Percentiles rank a stretch among this genome's conserved stretches.
These are phyloP conservation scores for Flaveria floridana DNA, from an alignment of 140 eudicot species.

Conservation along the genomic window DNA sequence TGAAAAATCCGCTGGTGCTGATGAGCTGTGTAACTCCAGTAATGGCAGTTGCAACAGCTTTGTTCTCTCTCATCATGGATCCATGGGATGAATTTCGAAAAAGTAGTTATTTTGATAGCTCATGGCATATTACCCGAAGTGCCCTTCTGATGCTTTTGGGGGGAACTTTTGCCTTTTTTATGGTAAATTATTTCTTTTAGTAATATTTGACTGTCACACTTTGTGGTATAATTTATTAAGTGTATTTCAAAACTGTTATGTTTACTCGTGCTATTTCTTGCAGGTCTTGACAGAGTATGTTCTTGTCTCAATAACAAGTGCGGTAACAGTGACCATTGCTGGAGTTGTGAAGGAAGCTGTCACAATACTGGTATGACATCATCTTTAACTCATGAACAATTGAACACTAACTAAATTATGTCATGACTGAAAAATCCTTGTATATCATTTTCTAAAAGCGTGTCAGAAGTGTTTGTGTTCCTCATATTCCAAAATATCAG, in stretches of 20 bases:
- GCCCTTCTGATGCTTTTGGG: slow-evolving; percentile 88
- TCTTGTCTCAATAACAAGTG: slow-evolving; percentile 90
- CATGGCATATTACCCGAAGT: slow-evolving; percentile 69
- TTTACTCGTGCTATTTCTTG: slow-evolving; percentile 25
- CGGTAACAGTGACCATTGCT: slow-evolving; percentile 91
- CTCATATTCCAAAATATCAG: not conserved
- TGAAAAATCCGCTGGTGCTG: slow-evolving; percentile 74
- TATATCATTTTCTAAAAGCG: not conserved
- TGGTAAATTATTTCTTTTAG: slow-evolving; percentile 46
- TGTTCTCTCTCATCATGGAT: slow-evolving; percentile 70
- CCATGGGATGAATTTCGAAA: slow-evolving; percentile 78
- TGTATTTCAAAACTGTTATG: not conserved
- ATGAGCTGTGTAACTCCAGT: slow-evolving; percentile 94
- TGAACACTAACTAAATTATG: not conserved
- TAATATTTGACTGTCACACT: not conserved
- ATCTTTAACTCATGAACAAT: slow-evolving; percentile 5
- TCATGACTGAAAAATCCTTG: no score
- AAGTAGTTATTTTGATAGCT: slow-evolving; percentile 69
- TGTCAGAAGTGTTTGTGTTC: slow-evolving; percentile 2
- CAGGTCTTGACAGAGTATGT: slow-evolving; percentile 93
- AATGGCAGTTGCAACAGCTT: slow-evolving; percentile 84
- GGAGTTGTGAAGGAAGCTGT: slow-evolving; percentile 99
- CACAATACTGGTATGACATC: slow-evolving; percentile 68
- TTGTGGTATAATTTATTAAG: not conserved
- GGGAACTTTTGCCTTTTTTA: slow-evolving; percentile 87